Percentiles rank a stretch among this genome's conserved stretches.
phyloP scores from a whole-genome alignment of 169 alveolate genomes.

The Cardiosporidium cionae region DNA sequence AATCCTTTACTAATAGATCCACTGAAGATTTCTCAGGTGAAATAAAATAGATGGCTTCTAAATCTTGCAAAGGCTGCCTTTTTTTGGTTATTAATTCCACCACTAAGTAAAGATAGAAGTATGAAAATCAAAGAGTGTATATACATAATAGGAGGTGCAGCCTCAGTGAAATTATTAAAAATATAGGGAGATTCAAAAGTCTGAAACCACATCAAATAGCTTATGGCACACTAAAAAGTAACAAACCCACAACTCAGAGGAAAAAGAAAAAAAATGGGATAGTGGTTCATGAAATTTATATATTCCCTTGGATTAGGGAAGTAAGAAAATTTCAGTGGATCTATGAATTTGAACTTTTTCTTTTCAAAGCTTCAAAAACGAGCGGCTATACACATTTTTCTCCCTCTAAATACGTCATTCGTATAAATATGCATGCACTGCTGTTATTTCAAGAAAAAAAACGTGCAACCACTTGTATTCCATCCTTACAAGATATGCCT shows the following conservation, averaged over 20 bases:
- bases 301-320: too few species aligned
- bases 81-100: constrained; percentile 18
- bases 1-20: constrained; percentile 14
- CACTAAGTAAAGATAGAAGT: background rate
- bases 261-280: too few species aligned
- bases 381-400: too few species aligned
- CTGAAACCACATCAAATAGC: too few species aligned
- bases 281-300: too few species aligned
- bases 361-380: too few species aligned
- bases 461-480: background rate
- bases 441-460: background rate
- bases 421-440: background rate
- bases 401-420: background rate
- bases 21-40: constrained; percentile 20
- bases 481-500: constrained; percentile 31
- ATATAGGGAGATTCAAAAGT: too few species aligned
- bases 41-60: constrained; percentile 29
- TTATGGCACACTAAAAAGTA: too few species aligned
- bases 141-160: background rate
- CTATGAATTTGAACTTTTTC: too few species aligned
- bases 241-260: too few species aligned
- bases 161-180: background rate
- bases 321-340: too few species aligned
- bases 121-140: background rate
- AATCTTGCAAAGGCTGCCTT: constrained; percentile 40